phyloP scores from a whole-genome alignment of 345 rosid genomes.

The Hibiscus tridactylites region DNA sequence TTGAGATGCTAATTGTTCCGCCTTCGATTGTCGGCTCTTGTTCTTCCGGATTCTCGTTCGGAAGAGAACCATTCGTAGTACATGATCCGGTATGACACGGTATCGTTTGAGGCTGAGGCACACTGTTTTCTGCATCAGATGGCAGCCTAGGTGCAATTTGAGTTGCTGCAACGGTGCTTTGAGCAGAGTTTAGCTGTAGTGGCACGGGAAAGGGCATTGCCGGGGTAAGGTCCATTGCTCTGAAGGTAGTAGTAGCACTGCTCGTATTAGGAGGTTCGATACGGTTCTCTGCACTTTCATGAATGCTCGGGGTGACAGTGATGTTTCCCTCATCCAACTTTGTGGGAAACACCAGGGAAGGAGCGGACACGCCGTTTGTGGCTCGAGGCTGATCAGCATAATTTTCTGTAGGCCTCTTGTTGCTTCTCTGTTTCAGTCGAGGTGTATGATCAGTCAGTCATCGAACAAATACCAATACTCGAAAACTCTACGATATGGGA shows the following conservation, averaged over 20 bases:
- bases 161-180: constrained; percentile 26
- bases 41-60: constrained; percentile 31
- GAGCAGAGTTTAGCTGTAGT: constrained; percentile 47
- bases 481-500: background rate
- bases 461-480: background rate
- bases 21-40: constrained; percentile 30
- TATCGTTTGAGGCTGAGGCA: constrained; percentile 28
- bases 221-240: constrained; percentile 35
- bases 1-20: constrained; percentile 80
- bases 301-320: constrained; percentile 26
- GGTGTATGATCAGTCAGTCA: background rate
- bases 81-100: constrained; percentile 19
- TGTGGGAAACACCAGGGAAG: constrained; percentile 37
- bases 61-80: constrained; percentile 24
- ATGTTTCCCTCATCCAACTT: constrained; percentile 51
- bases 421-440: constrained; percentile 40
- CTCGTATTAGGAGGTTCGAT: constrained; percentile 34
- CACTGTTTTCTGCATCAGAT: constrained; percentile 29
- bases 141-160: constrained; percentile 31
- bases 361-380: constrained; percentile 23
- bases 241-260: constrained; percentile 26
- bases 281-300: constrained; percentile 30
- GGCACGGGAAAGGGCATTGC: constrained; percentile 47
- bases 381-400: constrained; percentile 33
- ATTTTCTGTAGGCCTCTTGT: constrained; percentile 42